Percentiles rank a stretch among this genome's conserved stretches.
phyloP scores from a whole-genome alignment of 208 protist species.

The Trypanosoma scelopori region DNA sequence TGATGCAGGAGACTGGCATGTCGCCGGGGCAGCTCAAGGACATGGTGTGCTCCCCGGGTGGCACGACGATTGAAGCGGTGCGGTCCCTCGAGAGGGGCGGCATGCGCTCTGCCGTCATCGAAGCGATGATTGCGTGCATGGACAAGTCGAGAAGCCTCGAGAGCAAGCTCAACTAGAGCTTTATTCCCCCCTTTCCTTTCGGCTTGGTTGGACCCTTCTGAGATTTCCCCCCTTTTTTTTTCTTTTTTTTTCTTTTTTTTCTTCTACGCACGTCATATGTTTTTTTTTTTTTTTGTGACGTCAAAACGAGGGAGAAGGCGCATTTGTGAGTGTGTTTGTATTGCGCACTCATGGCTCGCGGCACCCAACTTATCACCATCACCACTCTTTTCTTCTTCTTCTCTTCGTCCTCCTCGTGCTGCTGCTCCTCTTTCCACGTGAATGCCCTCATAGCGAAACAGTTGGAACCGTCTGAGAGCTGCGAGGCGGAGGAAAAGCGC shows the following conservation, averaged over 20 bases:
- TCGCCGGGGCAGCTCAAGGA: constrained; percentile 88
- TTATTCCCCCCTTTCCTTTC: constrained; percentile 5
- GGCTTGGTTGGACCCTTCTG: constrained; percentile 21
- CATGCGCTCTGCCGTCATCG: constrained; percentile 90
- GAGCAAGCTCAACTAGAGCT: constrained; percentile 25
- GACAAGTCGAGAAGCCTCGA: constrained; percentile 89
- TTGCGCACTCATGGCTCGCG: too few relatives aligned
- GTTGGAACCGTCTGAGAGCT: constrained; percentile 61
- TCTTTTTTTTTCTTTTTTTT: constrained; percentile 11
- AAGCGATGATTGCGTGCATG: constrained; percentile 89
- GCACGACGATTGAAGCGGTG: constrained; percentile 96
- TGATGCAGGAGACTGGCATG: constrained; percentile 79
- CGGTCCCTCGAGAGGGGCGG: constrained; percentile 90
- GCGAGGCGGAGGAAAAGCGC: constrained; percentile 75
- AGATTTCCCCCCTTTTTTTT: constrained; percentile 20
- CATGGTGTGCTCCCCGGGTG: constrained; percentile 92
- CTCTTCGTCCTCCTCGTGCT: too few relatives aligned
- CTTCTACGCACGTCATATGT: neutral
- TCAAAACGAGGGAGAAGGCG: neutral
- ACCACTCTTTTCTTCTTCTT: too few relatives aligned
- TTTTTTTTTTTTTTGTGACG: constrained; percentile 2
- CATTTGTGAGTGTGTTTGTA: neutral
- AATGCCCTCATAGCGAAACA: constrained; percentile 70
- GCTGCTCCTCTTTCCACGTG: too few relatives aligned
- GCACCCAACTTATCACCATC: too few relatives aligned